A percentile compares a stretch with the other conserved stretches of the same genome.
phyloP scores from a whole-genome alignment of 2,329 filamentous ascomycete species.

The Aspergillus latus region DNA sequence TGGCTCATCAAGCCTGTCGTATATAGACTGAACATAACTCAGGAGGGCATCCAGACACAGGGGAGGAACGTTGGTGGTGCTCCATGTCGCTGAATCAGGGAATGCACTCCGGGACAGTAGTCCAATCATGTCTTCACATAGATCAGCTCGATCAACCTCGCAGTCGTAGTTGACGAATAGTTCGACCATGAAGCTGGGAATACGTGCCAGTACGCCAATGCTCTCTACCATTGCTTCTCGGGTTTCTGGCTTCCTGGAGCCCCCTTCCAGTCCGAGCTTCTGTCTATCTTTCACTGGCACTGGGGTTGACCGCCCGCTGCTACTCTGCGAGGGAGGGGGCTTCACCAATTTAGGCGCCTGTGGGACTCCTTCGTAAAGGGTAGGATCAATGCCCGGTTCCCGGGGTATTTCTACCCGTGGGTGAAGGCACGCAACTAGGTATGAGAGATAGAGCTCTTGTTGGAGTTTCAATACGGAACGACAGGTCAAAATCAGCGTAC shows the following conservation, averaged over 20 bases:
- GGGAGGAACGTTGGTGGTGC: constrained; percentile 95
- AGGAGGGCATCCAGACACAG: constrained; percentile 89
- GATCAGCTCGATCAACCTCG: constrained; percentile 82
- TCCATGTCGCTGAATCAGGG: constrained; percentile 97
- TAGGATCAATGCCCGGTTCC: constrained; percentile 85
- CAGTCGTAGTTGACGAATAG: constrained; percentile 98
- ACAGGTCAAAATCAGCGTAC: constrained; percentile 87
- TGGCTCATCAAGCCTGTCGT: constrained; percentile 75
- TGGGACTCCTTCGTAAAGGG: constrained; percentile 88
- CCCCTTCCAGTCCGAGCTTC: constrained; percentile 88
- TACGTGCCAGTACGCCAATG: constrained; percentile 84
- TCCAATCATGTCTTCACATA: constrained; percentile 94
- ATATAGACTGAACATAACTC: constrained; percentile 87
- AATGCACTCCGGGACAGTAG: constrained; percentile 90
- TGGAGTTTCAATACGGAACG: constrained; percentile 88
- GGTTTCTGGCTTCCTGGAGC: constrained; percentile 87
- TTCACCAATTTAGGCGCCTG: constrained; percentile 86
- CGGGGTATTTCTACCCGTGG: constrained; percentile 91
- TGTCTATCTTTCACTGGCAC: constrained; percentile 90
- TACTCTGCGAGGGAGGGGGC: constrained; percentile 68
- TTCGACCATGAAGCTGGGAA: constrained; percentile 92
- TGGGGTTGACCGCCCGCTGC: constrained; percentile 82
- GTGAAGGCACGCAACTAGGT: constrained; percentile 89
- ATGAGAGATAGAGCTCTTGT: constrained; percentile 93
- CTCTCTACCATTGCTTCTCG: constrained; percentile 98